These are phyloP conservation scores for Byssochlamys sp. DNA, from an alignment of 2,329 filamentous ascomycete genomes.

Conservation along the genomic window DNA sequence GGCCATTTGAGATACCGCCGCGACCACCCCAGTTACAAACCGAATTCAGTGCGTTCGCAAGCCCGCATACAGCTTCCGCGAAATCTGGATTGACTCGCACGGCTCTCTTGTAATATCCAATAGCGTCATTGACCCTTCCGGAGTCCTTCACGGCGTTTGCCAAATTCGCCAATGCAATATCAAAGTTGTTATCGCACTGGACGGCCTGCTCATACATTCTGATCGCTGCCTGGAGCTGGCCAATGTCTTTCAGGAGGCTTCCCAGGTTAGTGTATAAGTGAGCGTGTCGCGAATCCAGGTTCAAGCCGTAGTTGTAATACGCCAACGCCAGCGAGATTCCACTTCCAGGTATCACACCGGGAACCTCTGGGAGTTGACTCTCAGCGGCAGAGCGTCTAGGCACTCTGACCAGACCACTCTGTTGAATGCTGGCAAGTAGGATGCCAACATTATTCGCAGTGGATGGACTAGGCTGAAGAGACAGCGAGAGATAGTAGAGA, in stretches of 20 bases:
- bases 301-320: slow-evolving; percentile 91
- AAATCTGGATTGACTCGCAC: slow-evolving; percentile 90
- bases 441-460: slow-evolving; percentile 98
- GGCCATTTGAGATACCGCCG: slow-evolving; percentile 69
- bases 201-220: slow-evolving; percentile 96
- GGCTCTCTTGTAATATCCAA: slow-evolving; percentile 80
- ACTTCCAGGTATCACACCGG: slow-evolving; percentile 74
- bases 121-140: slow-evolving; percentile 82
- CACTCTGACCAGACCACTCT: slow-evolving; percentile 42
- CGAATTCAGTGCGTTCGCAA: slow-evolving; percentile 89
- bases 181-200: slow-evolving; percentile 81
- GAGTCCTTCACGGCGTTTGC: slow-evolving; percentile 97
- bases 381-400: slow-evolving; percentile 19
- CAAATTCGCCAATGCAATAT: slow-evolving; percentile 91
- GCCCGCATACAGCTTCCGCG: slow-evolving; percentile 88
- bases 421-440: slow-evolving; percentile 85
- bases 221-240: slow-evolving; percentile 81
- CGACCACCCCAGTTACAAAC: slow-evolving; percentile 90
- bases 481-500: slow-evolving; percentile 88
- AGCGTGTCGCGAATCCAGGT: slow-evolving; percentile 77
- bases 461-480: slow-evolving; percentile 87
- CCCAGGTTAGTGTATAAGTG: slow-evolving; percentile 95
- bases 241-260: slow-evolving; percentile 90
- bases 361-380: slow-evolving; percentile 46
- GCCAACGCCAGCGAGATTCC: slow-evolving; percentile 78